A percentile compares a stretch with the other conserved stretches of the same genome.
Conservation (phyloP, 805 yeast species). For the Citeromyces nyonsensis region DNA sequence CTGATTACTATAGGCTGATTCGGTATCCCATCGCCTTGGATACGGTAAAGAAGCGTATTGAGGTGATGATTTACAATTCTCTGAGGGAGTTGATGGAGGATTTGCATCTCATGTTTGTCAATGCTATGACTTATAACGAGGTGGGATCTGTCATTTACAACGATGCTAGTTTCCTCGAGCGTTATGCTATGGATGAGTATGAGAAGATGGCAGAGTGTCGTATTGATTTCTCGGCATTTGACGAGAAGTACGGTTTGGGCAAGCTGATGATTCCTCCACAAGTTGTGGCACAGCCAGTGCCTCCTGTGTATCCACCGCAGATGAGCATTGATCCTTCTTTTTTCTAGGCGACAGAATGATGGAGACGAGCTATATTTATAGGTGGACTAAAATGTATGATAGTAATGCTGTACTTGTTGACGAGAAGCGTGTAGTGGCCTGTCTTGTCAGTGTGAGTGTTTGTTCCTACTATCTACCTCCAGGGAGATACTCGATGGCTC, state of each 20-base stretch:
- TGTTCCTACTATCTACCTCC: no score
- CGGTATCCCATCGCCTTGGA: constrained; percentile 61
- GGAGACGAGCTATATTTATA: no score
- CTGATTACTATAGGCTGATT: constrained; percentile 63
- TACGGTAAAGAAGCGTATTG: constrained; percentile 39
- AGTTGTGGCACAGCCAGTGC: no score
- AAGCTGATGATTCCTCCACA: background rate
- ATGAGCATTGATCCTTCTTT: no score
- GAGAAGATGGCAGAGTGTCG: constrained; percentile 23
- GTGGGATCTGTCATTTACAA: constrained; percentile 49
- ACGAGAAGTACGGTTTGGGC: constrained; percentile 30
- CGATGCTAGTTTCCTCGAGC: constrained; percentile 62
- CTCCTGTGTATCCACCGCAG: no score
- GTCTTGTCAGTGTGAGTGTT: no score
- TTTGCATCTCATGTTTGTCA: constrained; percentile 39
- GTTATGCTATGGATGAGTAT: constrained; percentile 31
- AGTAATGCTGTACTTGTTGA: no score
- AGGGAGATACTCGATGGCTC: no score
- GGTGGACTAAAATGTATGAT: no score
- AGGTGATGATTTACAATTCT: constrained; percentile 28
- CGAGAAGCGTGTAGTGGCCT: no score
- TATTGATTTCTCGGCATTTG: constrained; percentile 43
- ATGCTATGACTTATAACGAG: constrained; percentile 57
- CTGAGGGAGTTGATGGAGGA: constrained; percentile 33
- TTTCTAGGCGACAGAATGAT: no score